A percentile compares a stretch with the other conserved stretches of the same genome.
phyloP scores from a whole-genome alignment of 257 asterid species.

The Solanum commersonii region DNA sequence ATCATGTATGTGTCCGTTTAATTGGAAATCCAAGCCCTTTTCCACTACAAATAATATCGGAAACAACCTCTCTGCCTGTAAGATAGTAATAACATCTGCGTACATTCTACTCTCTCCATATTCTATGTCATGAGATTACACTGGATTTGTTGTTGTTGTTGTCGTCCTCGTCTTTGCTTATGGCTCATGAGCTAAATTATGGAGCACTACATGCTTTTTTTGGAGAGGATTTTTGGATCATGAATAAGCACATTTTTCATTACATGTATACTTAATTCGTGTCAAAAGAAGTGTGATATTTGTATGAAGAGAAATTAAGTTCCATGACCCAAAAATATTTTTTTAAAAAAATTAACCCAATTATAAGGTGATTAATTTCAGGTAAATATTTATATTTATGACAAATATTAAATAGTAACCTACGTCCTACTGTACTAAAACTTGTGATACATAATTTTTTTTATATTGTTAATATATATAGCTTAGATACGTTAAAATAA shows the following conservation, averaged over 20 bases:
- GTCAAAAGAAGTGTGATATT: not conserved
- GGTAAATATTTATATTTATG: not conserved
- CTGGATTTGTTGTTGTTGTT: too few species aligned
- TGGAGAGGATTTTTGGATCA: not conserved
- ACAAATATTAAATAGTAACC: not conserved
- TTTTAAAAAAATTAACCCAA: too few species aligned
- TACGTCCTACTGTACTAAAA: not conserved
- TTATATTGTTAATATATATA: not conserved
- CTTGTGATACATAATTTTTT: not conserved
- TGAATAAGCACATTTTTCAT: not conserved
- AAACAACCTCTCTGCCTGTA: not conserved
- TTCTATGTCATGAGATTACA: too few species aligned
- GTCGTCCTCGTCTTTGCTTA: too few species aligned
- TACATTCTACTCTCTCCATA: rapidly evolving
- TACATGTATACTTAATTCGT: not conserved
- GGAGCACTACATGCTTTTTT: not conserved
- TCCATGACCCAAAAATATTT: not conserved
- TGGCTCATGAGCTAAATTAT: too few species aligned
- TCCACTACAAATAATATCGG: not conserved
- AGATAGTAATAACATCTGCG: not conserved
- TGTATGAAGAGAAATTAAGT: not conserved
- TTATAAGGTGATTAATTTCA: not conserved
- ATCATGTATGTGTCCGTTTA: too few species aligned
- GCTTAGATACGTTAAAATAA: not conserved
- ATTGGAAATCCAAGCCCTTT: not conserved